Base-by-base conservation (phyloP, 2,329 filamentous ascomycete genomes). In the Botryotinia globosa region DNA sequence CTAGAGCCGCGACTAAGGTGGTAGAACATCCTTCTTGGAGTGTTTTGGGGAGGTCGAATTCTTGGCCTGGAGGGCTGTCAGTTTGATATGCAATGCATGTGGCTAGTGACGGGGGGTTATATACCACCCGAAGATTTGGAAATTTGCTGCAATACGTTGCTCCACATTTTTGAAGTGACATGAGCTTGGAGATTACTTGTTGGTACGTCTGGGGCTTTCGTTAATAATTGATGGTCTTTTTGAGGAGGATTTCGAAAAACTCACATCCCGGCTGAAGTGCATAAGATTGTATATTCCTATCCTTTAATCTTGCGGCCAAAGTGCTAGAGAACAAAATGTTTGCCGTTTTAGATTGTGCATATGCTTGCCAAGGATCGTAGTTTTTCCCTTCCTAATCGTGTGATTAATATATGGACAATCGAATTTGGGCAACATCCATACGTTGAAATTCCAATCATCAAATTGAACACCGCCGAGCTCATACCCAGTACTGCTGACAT, bases 301-400 rank as follows among this genome's bases (percentile, higher is more conserved):
- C 7, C 34, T 61, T 64, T 29, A 70, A 20, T 54, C 51, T 71
- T 14, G 48, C n/a, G 18, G 56, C 65, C n/a, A 74, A n/a, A 18
- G 56, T 39, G 10, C 71, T 37, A 25, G 69, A 44, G 58, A 81
- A 67, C 63, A 83, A 78, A 14, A 85, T 82, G 56, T 84, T 83
- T 0, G 83, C 83, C 4, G 83, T 81, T 74, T 85, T 85, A 56
- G 82, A 83, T 74, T 84, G 82, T 1, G 79, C 81, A 74, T 85
- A 85, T 7, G 81, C 83, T 22, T 75, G 73, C 81, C 82, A 83
- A 2, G 74, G 73, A 51, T 79, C 76, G 29, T 74, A 75, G 22
- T 59, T 42, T 75, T 73, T 10, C 77, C 51, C 14, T 80, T 70
- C 59, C 44, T 69, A 51, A 34, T n/a, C 44, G 9, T n/a, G 22